Evolutionary conservation across 306 rosid species (phyloP), one percentile per base, ranked within the genome.

Genomic region (Albizia julibrissin): DNA sequence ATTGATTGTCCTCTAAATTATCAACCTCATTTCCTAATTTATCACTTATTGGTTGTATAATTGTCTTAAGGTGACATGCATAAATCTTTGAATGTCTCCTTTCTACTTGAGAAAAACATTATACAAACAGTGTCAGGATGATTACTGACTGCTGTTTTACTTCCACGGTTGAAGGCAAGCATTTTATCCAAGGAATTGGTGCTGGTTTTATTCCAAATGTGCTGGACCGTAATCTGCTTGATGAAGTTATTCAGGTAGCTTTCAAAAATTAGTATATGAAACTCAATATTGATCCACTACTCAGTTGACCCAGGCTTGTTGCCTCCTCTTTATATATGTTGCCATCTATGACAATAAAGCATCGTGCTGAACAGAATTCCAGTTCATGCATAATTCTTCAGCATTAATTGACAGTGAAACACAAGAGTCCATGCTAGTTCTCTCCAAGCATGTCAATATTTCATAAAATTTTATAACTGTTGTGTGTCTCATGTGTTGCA

Each of bases 181-280:
- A 95, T 80, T 76, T 80, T 78, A 95, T 93, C 69, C 97, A 88
- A 85, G 98, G 98, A 79, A 76, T 95, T 33, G 98, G 97, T 72
- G 86, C 89, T 70, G 97, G 97, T 42, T 1, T 93, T 14, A 66
- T 93, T 70, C 92, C 94, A 47, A 4, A 14, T 42, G 76, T 93
- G 46, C 79, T 95, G 64, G 94, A 91, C 71, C 79, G 87, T 64
- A 82, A 84, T 42, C 5, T 95, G 69, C 88, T 91, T 15, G 92
- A 95, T 42, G 97, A 91, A 90, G 85, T 93, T 78, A 26, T 95
- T 82, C 89, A 84, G 88, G 98, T 90, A 64, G 74, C 83, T 80
- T 76, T 58, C 42, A 49, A 82, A 37, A 40, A 75, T 78, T 42
- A 27, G 6, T 29, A 22, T 16, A 64, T 74, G 27, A 42, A 21